A percentile compares a stretch with the other conserved stretches of the same genome.
phyloP scores from a whole-genome alignment of 495 filamentous ascomycete genomes.

The Daldinia grandis region DNA sequence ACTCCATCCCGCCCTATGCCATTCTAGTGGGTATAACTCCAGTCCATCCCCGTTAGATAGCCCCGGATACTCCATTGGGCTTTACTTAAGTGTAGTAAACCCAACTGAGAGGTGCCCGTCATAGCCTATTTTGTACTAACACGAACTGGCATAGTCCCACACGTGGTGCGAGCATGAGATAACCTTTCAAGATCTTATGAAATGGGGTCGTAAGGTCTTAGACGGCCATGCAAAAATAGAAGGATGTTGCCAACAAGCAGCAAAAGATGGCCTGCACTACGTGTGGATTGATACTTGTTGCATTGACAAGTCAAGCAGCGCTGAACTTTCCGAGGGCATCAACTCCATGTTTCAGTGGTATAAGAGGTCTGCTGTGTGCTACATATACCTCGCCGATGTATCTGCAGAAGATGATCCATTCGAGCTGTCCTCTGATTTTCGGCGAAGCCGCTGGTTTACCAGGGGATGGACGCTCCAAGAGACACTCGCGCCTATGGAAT shows the following conservation, averaged over 20 bases:
- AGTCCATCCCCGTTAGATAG: background rate
- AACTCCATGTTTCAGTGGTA: slow-evolving; percentile 53
- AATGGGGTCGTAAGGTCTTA: background rate
- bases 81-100: background rate
- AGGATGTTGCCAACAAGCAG: slow-evolving; percentile 23
- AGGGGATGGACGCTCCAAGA: slow-evolving; percentile 31
- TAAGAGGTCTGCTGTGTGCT: slow-evolving; percentile 17
- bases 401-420: slow-evolving; percentile 12
- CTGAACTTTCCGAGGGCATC: slow-evolving; percentile 40
- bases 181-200: slow-evolving; percentile 17
- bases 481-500: slow-evolving; percentile 17
- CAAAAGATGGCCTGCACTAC: slow-evolving; percentile 14
- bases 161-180: slow-evolving; percentile 15
- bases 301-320: slow-evolving; percentile 28
- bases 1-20: slow-evolving; percentile 16
- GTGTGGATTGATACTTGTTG: slow-evolving; percentile 32
- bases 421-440: slow-evolving; percentile 11
- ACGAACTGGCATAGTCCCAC: slow-evolving; percentile 8
- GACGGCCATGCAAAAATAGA: slow-evolving; percentile 13
- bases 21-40: slow-evolving; percentile 17
- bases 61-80: background rate
- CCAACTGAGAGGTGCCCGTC: background rate
- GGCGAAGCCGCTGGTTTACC: slow-evolving; percentile 21
- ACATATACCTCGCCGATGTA: slow-evolving; percentile 30
- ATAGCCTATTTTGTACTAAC: slow-evolving; percentile 2